Evolutionary conservation across 441 rosid genomes (phyloP), one percentile per base, ranked within the genome.

Genomic region (Cnidoscolus chayamansa): DNA sequence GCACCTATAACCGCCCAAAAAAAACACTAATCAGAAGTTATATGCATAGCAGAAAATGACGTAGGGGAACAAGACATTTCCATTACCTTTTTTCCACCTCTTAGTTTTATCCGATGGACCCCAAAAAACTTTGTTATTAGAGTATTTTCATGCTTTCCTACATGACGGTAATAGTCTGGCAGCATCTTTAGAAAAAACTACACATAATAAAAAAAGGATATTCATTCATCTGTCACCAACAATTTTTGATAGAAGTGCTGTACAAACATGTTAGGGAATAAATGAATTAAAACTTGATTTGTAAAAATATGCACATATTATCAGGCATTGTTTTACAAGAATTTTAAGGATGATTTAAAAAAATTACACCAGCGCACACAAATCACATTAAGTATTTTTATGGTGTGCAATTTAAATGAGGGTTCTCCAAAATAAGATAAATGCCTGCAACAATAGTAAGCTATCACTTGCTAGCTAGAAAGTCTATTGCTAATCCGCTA

Each of bases 71-170:
- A 49, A 32, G 68, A 49, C 32, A 25, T 43, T 40, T 58, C 57
- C 65, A 65, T 30, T 86, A 93, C 99, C 97, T 91, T 93, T 80
- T 75, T 89, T 82, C 96, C 88, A 77, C 97, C 85, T 56, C 83
- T 86, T 76, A 89, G 75, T 70, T 85, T 89, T 79, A 95, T 85
- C 43, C 89, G 87, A 83, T 95, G 99, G 55, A 95, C 84, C 76
- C 98, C 97, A 64, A 95, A 93, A 78, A 91, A 85, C 71, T 95
- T 95, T 7, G 99, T 93, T 77, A 95, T 91, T 73, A 95, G 97
- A 43, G 99, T 95, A 72, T 95, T 95, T 78, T 93, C 99, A 71
- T 90, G 82, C 63, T 80, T 51, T 58, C 83, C 80, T 75, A 95
- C 98, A 75, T 95, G 97, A 64, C 25, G 72, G 78, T 88, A 89